Evolutionary conservation across 257 asterid genomes (phyloP).

Genomic region (Paulownia fortunei): DNA sequence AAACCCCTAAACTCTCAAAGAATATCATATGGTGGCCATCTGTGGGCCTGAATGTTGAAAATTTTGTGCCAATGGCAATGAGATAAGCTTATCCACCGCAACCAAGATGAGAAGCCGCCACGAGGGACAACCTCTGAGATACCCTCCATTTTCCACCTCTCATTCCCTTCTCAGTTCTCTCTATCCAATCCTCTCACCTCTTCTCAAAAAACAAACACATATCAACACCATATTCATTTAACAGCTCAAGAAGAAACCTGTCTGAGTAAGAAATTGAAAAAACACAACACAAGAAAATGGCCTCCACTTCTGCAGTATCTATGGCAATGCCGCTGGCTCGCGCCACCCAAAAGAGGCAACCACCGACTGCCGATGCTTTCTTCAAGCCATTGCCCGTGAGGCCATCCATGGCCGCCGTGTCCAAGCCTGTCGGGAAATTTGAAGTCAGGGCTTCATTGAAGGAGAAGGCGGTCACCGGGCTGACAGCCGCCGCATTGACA

Average conservation of each 20-base stretch:
- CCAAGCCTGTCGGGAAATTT: constrained; percentile 45
- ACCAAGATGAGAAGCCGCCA: constrained; percentile 46
- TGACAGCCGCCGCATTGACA: constrained; percentile 68
- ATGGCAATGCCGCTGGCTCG: constrained; percentile 53
- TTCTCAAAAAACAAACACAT: constrained; percentile 22
- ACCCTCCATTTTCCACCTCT: constrained; percentile 28
- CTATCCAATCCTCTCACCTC: constrained; percentile 6
- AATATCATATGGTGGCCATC: too few relatives aligned
- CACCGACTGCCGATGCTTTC: constrained; percentile 39
- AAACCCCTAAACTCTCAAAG: too few relatives aligned
- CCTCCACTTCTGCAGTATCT: constrained; percentile 59
- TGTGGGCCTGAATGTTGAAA: neutral
- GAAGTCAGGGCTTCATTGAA: constrained; percentile 60
- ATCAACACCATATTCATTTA: constrained; percentile 12
- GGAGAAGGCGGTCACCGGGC: constrained; percentile 63
- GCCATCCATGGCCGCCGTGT: constrained; percentile 19
- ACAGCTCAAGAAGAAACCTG: neutral
- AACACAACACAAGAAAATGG: constrained; percentile 36
- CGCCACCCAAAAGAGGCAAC: constrained; percentile 34
- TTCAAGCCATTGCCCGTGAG: constrained; percentile 55
- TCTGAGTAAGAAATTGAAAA: neutral
- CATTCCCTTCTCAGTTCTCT: neutral
- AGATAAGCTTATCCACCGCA: constrained; percentile 62
- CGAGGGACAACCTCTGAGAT: constrained; percentile 33
- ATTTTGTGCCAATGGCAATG: neutral